These are phyloP conservation scores for Kuraishia capsulata DNA, from an alignment of 805 yeast genomes.

Conservation along the genomic window DNA sequence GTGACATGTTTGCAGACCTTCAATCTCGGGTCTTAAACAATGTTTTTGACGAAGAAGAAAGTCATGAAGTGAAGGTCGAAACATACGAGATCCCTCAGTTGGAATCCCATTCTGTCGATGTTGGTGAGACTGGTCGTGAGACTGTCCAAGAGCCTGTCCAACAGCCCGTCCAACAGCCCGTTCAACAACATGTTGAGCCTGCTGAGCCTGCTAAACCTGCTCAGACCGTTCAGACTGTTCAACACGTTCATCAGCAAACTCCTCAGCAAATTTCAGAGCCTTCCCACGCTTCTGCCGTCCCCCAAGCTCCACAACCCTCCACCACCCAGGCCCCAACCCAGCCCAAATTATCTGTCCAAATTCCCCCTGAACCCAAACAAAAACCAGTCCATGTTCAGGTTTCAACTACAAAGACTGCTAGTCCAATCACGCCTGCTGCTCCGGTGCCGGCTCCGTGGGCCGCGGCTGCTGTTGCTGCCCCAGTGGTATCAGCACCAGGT, in stretches of 20 bases:
- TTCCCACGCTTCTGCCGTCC: not conserved
- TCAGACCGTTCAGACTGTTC: slow-evolving; percentile 1
- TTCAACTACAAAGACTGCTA: not conserved
- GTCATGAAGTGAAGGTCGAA: no score
- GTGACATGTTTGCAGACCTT: slow-evolving; percentile 24
- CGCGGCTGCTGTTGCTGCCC: slow-evolving; percentile 13
- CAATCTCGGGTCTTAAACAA: slow-evolving; percentile 31
- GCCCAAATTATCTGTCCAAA: no score
- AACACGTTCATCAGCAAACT: not conserved
- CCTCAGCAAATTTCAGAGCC: not conserved
- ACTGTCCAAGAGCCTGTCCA: not conserved
- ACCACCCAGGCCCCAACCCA: not conserved
- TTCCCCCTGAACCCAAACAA: slow-evolving; percentile 1
- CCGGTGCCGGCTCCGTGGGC: slow-evolving; percentile 49
- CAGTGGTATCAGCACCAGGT: slow-evolving; percentile 21
- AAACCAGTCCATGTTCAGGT: not conserved
- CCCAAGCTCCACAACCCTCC: not conserved
- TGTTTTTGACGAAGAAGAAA: slow-evolving; percentile 15
- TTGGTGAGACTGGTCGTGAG: not conserved
- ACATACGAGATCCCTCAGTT: not conserved
- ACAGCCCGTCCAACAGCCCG: not conserved
- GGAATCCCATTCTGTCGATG: no score
- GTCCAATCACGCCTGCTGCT: slow-evolving; percentile 2
- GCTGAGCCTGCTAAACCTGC: not conserved
- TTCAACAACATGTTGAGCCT: not conserved